Evolutionary conservation across 2,329 filamentous ascomycete species (phyloP).

Genomic region (Pezicula carpinea): DNA sequence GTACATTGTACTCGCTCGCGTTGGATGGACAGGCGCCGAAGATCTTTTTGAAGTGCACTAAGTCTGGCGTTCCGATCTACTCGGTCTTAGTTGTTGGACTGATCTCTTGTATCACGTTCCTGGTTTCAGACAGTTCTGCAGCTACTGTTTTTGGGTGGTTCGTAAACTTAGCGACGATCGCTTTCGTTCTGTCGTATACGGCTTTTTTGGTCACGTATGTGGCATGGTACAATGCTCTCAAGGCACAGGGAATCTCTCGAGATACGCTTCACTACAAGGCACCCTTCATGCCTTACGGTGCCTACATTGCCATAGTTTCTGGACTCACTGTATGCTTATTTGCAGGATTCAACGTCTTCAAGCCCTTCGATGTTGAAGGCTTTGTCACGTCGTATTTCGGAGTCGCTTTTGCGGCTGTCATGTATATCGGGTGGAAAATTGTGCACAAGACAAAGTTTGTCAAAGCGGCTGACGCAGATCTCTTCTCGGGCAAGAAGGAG

Average conservation of each 20-base stretch:
- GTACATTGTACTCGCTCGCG: slow-evolving; percentile 46
- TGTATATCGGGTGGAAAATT: slow-evolving; percentile 66
- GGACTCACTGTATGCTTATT: slow-evolving; percentile 47
- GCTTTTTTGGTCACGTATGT: slow-evolving; percentile 42
- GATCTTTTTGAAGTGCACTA: slow-evolving; percentile 42
- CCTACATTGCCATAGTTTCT: slow-evolving; percentile 44
- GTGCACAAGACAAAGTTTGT: slow-evolving; percentile 38
- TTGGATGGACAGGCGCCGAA: slow-evolving; percentile 44
- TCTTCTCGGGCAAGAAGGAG: slow-evolving; percentile 34
- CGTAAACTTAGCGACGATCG: slow-evolving; percentile 45
- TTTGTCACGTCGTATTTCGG: slow-evolving; percentile 52
- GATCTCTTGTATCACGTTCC: slow-evolving; percentile 40
- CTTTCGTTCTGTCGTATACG: slow-evolving; percentile 41
- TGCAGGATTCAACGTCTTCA: slow-evolving; percentile 52
- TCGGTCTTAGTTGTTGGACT: slow-evolving; percentile 37
- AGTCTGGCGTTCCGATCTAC: slow-evolving; percentile 42
- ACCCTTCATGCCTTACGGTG: slow-evolving; percentile 45
- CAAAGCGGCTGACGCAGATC: slow-evolving; percentile 31
- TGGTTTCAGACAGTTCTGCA: slow-evolving; percentile 37
- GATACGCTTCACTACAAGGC: slow-evolving; percentile 45
- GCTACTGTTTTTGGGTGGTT: slow-evolving; percentile 48
- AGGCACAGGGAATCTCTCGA: slow-evolving; percentile 45
- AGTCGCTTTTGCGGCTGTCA: slow-evolving; percentile 44
- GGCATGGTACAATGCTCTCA: slow-evolving; percentile 46
- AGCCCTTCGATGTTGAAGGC: slow-evolving; percentile 37